Conservation (phyloP, 495 filamentous ascomycete genomes). For the Hyaloscypha bicolor region DNA sequence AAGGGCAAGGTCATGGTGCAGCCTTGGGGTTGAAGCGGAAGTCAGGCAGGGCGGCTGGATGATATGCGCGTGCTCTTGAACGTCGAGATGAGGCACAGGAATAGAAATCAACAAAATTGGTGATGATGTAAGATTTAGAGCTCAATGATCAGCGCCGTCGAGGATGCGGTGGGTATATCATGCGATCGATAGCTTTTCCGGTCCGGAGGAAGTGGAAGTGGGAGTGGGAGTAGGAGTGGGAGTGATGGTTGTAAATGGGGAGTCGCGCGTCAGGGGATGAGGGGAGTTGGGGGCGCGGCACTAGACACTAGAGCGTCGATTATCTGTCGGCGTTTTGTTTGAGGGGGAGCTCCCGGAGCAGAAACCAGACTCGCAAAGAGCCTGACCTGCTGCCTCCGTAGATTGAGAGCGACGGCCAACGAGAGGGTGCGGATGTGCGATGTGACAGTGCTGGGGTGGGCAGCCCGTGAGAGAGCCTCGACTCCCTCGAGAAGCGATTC, state of each 20-base stretch:
- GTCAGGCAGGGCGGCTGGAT: conserved; percentile 11
- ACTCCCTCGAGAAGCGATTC: not conserved
- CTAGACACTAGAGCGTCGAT: conserved; percentile 3
- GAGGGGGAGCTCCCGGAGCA: not conserved
- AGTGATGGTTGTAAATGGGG: not conserved
- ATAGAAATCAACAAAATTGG: not conserved
- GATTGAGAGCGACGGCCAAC: not conserved
- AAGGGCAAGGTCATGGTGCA: conserved; percentile 31
- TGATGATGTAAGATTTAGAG: not conserved
- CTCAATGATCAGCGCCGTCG: not conserved
- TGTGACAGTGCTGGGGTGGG: not conserved
- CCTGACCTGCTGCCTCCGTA: conserved; percentile 7
- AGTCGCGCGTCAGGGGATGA: not conserved
- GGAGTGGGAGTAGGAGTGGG: too few species aligned
- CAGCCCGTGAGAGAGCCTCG: conserved; percentile 2
- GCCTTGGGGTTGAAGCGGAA: conserved; percentile 21
- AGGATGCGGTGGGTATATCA: conserved; percentile 3
- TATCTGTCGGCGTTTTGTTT: conserved; percentile 7
- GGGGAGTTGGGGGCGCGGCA: conserved; percentile 2
- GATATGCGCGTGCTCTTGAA: not conserved
- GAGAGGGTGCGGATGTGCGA: conserved; percentile 1
- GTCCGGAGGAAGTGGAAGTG: not conserved
- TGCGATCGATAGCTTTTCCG: not conserved
- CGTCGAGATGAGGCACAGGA: not conserved
- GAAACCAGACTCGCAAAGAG: conserved; percentile 4